phyloP scores from a whole-genome alignment of 2,329 filamentous ascomycete species.

The Pseudopyrenochaeta lycopersici region DNA sequence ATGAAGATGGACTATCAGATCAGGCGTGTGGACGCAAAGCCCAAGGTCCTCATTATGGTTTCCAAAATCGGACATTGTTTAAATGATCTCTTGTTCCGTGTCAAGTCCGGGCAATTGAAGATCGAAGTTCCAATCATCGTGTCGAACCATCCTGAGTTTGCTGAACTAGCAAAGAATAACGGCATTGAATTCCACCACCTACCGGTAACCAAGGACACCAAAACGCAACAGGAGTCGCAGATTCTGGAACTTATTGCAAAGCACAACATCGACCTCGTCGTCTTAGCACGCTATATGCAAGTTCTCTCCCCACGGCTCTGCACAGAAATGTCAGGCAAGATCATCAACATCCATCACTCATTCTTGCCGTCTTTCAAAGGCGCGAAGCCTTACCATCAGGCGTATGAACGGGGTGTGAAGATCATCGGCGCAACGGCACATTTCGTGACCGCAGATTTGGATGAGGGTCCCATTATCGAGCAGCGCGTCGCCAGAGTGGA shows the following conservation, averaged over 20 bases:
- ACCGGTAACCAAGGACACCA: slow-evolving; percentile 81
- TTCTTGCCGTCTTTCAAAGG: slow-evolving; percentile 90
- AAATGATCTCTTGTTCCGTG: slow-evolving; percentile 83
- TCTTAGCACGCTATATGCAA: slow-evolving; percentile 88
- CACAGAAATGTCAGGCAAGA: slow-evolving; percentile 80
- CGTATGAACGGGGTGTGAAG: slow-evolving; percentile 85
- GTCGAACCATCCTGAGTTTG: slow-evolving; percentile 82
- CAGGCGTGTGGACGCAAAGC: slow-evolving; percentile 73
- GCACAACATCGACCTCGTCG: slow-evolving; percentile 78
- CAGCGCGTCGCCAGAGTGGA: slow-evolving; percentile 81
- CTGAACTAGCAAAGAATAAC: slow-evolving; percentile 73
- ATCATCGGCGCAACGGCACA: slow-evolving; percentile 88
- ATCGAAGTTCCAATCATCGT: slow-evolving; percentile 82
- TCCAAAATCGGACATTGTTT: slow-evolving; percentile 89
- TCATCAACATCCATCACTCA: slow-evolving; percentile 92
- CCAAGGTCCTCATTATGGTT: slow-evolving; percentile 85
- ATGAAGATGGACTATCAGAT: slow-evolving; percentile 78
- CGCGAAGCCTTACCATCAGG: slow-evolving; percentile 88
- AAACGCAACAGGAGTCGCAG: slow-evolving; percentile 74
- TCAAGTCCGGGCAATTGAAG: slow-evolving; percentile 75
- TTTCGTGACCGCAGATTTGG: slow-evolving; percentile 84
- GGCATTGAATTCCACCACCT: slow-evolving; percentile 82
- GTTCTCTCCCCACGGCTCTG: slow-evolving; percentile 79
- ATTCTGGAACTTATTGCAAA: slow-evolving; percentile 75
- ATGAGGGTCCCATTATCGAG: slow-evolving; percentile 89